These are phyloP conservation scores for Aspergillus vadensis DNA, from an alignment of 2,329 filamentous ascomycete species.

Conservation along the genomic window DNA sequence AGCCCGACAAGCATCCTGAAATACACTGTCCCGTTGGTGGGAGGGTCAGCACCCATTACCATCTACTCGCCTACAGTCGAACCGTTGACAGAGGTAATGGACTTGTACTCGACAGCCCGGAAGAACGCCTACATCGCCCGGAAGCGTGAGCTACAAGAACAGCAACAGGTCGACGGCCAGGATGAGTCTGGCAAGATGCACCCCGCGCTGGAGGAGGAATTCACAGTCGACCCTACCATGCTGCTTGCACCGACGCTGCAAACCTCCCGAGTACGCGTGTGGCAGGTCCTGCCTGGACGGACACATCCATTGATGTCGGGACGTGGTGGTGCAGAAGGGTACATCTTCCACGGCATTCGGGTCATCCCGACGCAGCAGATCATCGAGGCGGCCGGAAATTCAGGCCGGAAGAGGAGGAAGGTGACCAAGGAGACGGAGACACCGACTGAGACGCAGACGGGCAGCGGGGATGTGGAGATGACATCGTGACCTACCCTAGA, in stretches of 20 bases:
- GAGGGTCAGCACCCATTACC: constrained; percentile 79
- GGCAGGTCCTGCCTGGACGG: constrained; percentile 88
- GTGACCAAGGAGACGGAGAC: constrained; percentile 36
- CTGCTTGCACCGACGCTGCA: constrained; percentile 79
- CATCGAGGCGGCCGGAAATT: constrained; percentile 80
- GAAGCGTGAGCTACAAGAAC: constrained; percentile 34
- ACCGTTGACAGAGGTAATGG: constrained; percentile 73
- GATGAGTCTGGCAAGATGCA: constrained; percentile 31
- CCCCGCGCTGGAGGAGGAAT: constrained; percentile 60
- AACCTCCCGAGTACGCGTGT: constrained; percentile 73
- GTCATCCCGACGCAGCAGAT: constrained; percentile 77
- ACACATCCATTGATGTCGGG: constrained; percentile 95
- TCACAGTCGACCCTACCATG: constrained; percentile 83
- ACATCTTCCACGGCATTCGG: constrained; percentile 79
- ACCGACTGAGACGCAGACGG: constrained; percentile 21
- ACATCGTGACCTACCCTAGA: constrained; percentile 6
- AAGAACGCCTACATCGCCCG: constrained; percentile 67
- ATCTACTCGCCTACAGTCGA: constrained; percentile 84
- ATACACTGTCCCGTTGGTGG: constrained; percentile 74
- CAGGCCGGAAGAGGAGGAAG: constrained; percentile 67
- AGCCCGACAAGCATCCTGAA: constrained; percentile 75
- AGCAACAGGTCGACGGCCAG: constrained; percentile 14
- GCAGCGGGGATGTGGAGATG: constrained; percentile 34
- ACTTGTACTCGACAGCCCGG: constrained; percentile 80
- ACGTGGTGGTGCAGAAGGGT: constrained; percentile 84